Evolutionary conservation across 2,329 filamentous ascomycete genomes (phyloP).

Genomic region (Tolypocladium endophyticum): DNA sequence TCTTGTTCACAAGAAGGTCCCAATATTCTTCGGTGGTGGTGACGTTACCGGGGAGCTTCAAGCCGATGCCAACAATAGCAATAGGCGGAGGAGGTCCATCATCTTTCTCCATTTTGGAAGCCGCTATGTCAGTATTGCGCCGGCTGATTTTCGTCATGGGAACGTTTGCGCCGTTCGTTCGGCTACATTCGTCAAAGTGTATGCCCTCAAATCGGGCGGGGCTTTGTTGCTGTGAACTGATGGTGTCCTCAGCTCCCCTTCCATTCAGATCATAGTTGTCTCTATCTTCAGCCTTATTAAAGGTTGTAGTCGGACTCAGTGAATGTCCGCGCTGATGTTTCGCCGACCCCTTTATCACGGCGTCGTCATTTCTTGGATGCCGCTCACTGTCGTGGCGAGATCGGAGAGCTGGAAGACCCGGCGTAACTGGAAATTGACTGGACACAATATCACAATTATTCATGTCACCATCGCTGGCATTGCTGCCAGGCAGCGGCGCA

Average conservation of each 20-base stretch:
- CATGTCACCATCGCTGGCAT: neutral
- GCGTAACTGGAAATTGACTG: neutral
- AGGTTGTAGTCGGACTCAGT: neutral
- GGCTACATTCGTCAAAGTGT: neutral
- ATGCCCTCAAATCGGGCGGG: neutral
- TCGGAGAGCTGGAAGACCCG: neutral
- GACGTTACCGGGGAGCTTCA: slow-evolving; percentile 20
- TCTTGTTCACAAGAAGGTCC: slow-evolving; percentile 19
- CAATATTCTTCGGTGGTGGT: slow-evolving; percentile 14
- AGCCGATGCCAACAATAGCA: slow-evolving; percentile 21
- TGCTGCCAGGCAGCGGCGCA: neutral
- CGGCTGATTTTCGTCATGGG: neutral
- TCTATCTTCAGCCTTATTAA: neutral
- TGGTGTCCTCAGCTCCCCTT: neutral
- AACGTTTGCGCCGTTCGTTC: neutral
- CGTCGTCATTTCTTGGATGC: neutral
- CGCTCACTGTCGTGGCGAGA: neutral
- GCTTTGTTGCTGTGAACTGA: neutral
- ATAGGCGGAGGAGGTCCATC: slow-evolving; percentile 10
- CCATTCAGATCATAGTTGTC: neutral
- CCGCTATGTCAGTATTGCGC: neutral
- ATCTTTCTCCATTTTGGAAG: neutral
- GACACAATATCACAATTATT: neutral
- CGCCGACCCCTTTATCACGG: neutral
- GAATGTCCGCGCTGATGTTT: neutral